phyloP scores from a whole-genome alignment of 345 rosid species.

The Lenwebbia sp. region DNA sequence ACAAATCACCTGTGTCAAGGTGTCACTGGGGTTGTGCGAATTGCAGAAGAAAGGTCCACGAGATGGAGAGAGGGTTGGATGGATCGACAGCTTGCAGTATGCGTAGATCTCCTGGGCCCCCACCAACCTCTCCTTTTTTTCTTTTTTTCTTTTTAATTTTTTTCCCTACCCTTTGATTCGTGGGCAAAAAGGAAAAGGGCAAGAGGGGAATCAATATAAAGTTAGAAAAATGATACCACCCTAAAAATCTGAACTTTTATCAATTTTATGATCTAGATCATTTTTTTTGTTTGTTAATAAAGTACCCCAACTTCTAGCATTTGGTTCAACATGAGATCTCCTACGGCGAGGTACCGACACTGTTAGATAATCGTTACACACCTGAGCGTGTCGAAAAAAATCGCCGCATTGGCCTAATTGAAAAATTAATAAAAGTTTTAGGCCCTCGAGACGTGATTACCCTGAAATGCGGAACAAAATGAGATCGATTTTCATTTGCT shows the following conservation, averaged over 20 bases:
- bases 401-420: neutral
- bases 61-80: neutral
- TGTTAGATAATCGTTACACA: neutral
- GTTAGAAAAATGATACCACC: neutral
- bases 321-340: rapidly evolving
- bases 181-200: neutral
- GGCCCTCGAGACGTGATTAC: neutral
- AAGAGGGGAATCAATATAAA: neutral
- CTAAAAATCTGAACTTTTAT: neutral
- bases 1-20: neutral
- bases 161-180: neutral
- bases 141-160: neutral
- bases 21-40: neutral
- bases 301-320: rapidly evolving
- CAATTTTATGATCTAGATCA: neutral
- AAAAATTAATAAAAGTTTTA: neutral
- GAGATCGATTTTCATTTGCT: neutral
- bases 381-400: rapidly evolving
- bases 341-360: rapidly evolving
- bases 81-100: neutral
- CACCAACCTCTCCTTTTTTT: neutral
- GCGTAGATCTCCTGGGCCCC: neutral
- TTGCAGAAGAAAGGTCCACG: neutral
- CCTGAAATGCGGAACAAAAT: neutral
- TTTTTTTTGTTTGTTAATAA: neutral